Conservation (phyloP, 2,329 filamentous ascomycete genomes). For the Monilinia fructigena region DNA sequence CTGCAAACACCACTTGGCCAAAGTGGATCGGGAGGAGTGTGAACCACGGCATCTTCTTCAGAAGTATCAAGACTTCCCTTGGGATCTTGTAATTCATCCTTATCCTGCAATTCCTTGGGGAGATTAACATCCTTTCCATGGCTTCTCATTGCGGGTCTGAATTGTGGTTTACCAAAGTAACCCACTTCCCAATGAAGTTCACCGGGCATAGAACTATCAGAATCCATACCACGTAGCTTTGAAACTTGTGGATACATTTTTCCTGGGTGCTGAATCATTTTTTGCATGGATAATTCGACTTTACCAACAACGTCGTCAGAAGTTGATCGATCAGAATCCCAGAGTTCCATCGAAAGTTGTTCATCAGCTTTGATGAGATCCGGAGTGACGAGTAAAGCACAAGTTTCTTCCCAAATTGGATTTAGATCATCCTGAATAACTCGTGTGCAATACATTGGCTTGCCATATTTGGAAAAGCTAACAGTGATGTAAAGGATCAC, state of each 20-base stretch:
- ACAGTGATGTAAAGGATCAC: conserved; percentile 96
- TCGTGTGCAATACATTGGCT: conserved; percentile 95
- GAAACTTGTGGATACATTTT: conserved; percentile 90
- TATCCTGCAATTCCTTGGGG: conserved; percentile 69
- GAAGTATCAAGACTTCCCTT: conserved; percentile 72
- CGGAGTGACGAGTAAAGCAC: conserved; percentile 79
- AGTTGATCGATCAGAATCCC: conserved; percentile 91
- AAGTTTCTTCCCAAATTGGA: conserved; percentile 86
- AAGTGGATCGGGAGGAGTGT: conserved; percentile 91
- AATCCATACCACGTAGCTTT: conserved; percentile 77
- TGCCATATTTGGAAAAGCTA: conserved; percentile 92
- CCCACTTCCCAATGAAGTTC: conserved; percentile 95
- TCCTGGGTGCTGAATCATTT: conserved; percentile 90
- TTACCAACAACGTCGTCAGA: conserved; percentile 96
- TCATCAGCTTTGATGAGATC: conserved; percentile 93
- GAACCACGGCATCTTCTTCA: conserved; percentile 79
- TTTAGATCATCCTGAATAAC: conserved; percentile 95
- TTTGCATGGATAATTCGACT: conserved; percentile 87
- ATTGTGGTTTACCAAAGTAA: conserved; percentile 87
- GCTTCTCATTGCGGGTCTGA: conserved; percentile 79
- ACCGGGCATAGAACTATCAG: conserved; percentile 85
- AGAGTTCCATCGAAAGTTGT: conserved; percentile 87
- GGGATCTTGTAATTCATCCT: conserved; percentile 81
- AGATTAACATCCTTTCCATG: conserved; percentile 81
- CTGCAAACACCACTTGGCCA: conserved; percentile 91